Percentiles rank a stretch among this genome's conserved stretches.
phyloP scores from a whole-genome alignment of 208 protist genomes.

The Porcisia hertigi region DNA sequence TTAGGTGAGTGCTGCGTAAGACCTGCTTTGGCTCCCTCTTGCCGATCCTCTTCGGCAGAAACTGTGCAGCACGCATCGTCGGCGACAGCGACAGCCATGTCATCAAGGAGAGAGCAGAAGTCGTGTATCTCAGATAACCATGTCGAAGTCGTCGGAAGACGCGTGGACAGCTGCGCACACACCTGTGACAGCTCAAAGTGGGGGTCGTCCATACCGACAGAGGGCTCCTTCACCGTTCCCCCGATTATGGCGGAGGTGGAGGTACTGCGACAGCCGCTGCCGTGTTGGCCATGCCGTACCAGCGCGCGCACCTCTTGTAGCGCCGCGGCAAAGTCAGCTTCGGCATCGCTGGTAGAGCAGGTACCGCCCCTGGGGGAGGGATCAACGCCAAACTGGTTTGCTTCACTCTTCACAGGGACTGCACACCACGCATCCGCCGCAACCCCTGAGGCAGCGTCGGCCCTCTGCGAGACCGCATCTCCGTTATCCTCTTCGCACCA shows the following conservation, averaged over 20 bases:
- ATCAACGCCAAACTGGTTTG: background rate
- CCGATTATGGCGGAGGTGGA: background rate
- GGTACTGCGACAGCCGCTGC: background rate
- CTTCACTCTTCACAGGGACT: background rate
- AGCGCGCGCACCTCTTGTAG: slow-evolving; percentile 20
- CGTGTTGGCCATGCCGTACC: slow-evolving; percentile 9
- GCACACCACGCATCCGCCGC: background rate
- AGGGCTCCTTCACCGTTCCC: background rate
- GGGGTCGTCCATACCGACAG: background rate
- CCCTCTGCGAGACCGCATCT: background rate
- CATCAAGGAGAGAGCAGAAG: slow-evolving; percentile 25
- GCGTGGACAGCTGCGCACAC: background rate
- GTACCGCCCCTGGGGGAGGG: background rate
- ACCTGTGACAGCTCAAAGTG: slow-evolving; percentile 1
- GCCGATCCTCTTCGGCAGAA: slow-evolving; percentile 10
- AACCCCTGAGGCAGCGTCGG: background rate
- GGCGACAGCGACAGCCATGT: slow-evolving; percentile 4
- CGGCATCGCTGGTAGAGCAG: background rate
- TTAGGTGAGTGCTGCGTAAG: slow-evolving; percentile 1
- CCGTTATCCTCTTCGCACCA: slow-evolving; percentile 6
- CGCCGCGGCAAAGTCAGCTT: slow-evolving; percentile 21
- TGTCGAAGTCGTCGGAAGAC: slow-evolving; percentile 15
- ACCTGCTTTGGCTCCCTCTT: background rate
- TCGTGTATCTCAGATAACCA: slow-evolving; percentile 24
- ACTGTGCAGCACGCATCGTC: slow-evolving; percentile 1